A percentile compares a stretch with the other conserved stretches of the same genome.
phyloP scores from a whole-genome alignment of 805 yeast genomes.

The Saccharomyces mikatae region DNA sequence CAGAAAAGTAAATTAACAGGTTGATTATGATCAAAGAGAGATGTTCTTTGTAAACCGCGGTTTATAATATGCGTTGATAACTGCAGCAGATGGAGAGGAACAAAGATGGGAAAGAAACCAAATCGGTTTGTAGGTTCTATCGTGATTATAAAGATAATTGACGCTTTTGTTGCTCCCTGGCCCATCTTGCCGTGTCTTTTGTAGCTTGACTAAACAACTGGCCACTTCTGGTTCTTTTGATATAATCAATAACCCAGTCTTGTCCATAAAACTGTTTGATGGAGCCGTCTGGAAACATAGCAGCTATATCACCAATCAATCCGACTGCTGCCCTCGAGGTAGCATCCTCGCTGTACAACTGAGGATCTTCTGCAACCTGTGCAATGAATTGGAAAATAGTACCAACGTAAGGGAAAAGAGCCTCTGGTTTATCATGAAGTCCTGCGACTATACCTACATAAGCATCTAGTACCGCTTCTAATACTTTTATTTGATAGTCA shows the following conservation, averaged over 20 bases:
- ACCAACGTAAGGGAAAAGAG: constrained; percentile 55
- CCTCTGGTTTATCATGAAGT: constrained; percentile 58
- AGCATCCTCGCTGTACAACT: constrained; percentile 54
- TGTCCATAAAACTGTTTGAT: constrained; percentile 57
- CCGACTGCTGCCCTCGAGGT: constrained; percentile 83
- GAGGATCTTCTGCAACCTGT: constrained; percentile 49
- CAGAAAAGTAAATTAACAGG: constrained; percentile 14
- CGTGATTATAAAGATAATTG: constrained; percentile 21
- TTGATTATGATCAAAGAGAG: constrained; percentile 7
- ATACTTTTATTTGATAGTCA: constrained; percentile 64
- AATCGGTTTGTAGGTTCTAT: neutral
- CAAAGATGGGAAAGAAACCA: neutral
- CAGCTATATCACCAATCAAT: constrained; percentile 83
- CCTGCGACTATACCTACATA: constrained; percentile 95
- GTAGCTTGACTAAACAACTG: constrained; percentile 56
- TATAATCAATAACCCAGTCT: constrained; percentile 73
- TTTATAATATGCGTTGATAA: neutral
- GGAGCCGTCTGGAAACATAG: constrained; percentile 74
- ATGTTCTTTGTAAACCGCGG: neutral
- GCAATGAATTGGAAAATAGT: constrained; percentile 65
- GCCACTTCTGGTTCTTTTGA: constrained; percentile 63
- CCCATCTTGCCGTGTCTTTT: constrained; percentile 94
- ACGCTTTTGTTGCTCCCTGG: constrained; percentile 57
- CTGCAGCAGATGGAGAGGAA: neutral
- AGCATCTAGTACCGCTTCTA: constrained; percentile 89